Conservation (phyloP, 2,329 filamentous ascomycete species). For the Ophiocordyceps robertsii region DNA sequence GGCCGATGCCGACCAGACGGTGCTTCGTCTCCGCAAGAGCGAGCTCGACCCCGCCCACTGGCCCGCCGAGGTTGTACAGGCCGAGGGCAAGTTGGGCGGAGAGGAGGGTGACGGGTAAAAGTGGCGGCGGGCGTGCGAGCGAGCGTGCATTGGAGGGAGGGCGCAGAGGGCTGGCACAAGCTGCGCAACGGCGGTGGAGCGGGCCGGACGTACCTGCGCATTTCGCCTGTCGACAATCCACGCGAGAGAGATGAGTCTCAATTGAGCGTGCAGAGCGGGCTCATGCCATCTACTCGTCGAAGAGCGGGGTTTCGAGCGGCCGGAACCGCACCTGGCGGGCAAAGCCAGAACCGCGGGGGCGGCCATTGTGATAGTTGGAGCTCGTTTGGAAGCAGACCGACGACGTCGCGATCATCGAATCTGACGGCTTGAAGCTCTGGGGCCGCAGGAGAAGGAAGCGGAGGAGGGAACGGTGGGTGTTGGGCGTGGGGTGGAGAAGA, state of each 20-base stretch:
- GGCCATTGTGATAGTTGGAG: conserved; percentile 39
- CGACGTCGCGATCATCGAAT: conserved; percentile 40
- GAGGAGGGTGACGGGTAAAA: too few species aligned
- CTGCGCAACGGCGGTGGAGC: not conserved
- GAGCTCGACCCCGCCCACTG: not conserved
- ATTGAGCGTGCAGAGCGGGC: conserved; percentile 17
- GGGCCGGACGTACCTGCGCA: conserved; percentile 3
- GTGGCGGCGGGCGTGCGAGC: too few species aligned
- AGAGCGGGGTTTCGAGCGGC: conserved; percentile 19
- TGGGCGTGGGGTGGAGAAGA: too few species aligned
- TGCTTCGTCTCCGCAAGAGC: not conserved
- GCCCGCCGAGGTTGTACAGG: not conserved
- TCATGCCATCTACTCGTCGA: conserved; percentile 15
- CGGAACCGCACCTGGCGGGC: conserved; percentile 26
- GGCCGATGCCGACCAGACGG: too few species aligned
- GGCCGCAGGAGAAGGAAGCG: too few species aligned
- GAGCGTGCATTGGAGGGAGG: too few species aligned
- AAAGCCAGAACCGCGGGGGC: conserved; percentile 32
- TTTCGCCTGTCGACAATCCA: conserved; percentile 19
- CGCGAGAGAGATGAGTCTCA: conserved; percentile 24
- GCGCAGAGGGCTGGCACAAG: not conserved
- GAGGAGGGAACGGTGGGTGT: too few species aligned
- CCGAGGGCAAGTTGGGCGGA: too few species aligned
- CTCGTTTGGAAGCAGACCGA: conserved; percentile 25
- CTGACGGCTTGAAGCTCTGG: conserved; percentile 9